Evolutionary conservation across 257 asterid species (phyloP).

Genomic region (Nicotiana tomentosiformis): DNA sequence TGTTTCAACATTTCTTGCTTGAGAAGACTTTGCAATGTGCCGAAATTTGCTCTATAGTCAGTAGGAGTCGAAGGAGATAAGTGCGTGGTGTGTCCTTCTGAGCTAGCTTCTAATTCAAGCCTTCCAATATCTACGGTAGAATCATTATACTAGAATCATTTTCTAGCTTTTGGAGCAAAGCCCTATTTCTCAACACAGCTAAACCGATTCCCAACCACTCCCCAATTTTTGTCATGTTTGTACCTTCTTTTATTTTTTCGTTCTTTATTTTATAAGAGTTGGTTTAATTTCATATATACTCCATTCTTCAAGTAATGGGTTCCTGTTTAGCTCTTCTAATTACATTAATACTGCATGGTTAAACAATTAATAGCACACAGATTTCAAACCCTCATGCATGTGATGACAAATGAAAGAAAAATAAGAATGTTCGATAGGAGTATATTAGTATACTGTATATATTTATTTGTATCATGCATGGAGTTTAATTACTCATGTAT

Average conservation of each 20-base stretch:
- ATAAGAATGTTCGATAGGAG: background rate
- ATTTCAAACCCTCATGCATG: background rate
- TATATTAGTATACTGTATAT: background rate
- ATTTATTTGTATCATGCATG: background rate
- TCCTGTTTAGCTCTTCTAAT: background rate
- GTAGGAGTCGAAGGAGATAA: background rate
- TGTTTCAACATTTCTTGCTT: background rate
- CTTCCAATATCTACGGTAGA: background rate
- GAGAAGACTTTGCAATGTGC: background rate
- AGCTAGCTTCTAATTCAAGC: background rate
- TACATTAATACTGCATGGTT: background rate
- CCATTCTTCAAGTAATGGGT: background rate
- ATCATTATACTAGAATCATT: background rate
- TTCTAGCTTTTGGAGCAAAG: constrained; percentile 2
- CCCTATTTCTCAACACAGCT: constrained; percentile 24
- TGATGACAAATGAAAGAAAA: background rate
- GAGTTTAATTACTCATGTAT: background rate
- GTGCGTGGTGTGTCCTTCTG: constrained; percentile 8
- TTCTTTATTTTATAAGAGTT: background rate
- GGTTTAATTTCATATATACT: background rate
- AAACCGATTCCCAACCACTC: constrained; percentile 28
- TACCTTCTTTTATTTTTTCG: background rate
- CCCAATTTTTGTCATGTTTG: background rate
- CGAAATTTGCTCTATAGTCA: background rate
- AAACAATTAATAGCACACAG: background rate